Percentiles rank a stretch among this genome's conserved stretches.
Conservation (phyloP, 176 grass and related monocot species). For the Musa troglodytarum region DNA sequence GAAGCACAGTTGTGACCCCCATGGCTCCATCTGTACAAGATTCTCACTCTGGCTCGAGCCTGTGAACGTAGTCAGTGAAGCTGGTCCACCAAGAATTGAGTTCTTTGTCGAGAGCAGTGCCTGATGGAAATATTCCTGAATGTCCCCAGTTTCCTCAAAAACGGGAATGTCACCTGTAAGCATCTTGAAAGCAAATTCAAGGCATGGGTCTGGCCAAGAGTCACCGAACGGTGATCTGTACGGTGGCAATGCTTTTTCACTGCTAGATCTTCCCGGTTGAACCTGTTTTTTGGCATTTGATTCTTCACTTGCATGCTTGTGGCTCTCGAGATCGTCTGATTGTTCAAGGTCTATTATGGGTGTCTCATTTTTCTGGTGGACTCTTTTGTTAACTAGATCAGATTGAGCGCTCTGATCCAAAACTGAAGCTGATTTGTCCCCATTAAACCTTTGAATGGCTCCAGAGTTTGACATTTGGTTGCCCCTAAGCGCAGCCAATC, state of each 20-base stretch:
- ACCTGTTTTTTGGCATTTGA: constrained; percentile 1
- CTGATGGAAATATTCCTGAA: neutral
- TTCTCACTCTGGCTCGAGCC: neutral
- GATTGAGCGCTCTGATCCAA: neutral
- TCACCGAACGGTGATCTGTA: constrained; percentile 7
- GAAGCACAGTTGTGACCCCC: neutral
- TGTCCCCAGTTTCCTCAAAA: neutral
- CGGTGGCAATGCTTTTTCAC: neutral
- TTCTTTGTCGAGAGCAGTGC: neutral
- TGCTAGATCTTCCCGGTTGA: neutral
- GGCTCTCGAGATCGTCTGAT: neutral
- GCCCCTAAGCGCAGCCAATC: constrained; percentile 44
- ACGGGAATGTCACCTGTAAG: constrained; percentile 15
- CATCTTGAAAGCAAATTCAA: constrained; percentile 34
- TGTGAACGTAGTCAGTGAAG: neutral
- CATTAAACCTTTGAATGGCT: constrained; percentile 4
- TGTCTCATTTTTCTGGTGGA: neutral
- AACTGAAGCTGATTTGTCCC: neutral
- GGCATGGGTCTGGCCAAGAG: constrained; percentile 21
- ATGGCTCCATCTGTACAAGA: neutral
- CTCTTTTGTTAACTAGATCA: neutral
- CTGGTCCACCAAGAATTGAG: neutral
- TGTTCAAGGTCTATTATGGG: neutral
- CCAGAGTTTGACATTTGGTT: constrained; percentile 18
- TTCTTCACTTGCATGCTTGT: neutral